Conservation (phyloP, 106 monocot species). For the Allium sativum region DNA sequence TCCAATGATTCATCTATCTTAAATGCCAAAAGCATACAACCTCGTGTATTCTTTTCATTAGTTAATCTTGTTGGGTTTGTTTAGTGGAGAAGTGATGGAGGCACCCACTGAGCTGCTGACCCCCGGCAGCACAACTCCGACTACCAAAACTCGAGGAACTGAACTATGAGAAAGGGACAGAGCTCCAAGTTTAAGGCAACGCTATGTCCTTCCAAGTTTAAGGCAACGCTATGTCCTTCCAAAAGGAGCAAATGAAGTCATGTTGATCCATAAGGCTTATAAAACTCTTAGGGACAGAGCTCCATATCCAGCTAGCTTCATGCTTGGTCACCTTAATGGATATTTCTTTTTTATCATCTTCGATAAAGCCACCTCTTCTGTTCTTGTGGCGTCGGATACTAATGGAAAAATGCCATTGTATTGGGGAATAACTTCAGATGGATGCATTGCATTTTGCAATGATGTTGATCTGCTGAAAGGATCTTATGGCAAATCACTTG, state of each 20-base stretch:
- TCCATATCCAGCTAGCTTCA: conserved; percentile 76
- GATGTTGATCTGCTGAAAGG: conserved; percentile 71
- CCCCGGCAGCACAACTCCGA: conserved; percentile 85
- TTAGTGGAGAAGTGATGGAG: conserved; percentile 72
- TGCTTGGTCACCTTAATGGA: conserved; percentile 73
- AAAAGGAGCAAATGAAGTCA: conserved; percentile 62
- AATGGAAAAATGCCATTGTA: conserved; percentile 67
- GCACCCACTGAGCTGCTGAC: conserved; percentile 74
- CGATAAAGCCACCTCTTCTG: conserved; percentile 52
- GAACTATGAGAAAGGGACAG: conserved; percentile 80
- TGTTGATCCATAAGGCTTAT: conserved; percentile 86
- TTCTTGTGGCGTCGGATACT: conserved; percentile 76
- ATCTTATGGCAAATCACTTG: conserved; percentile 94
- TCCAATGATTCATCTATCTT: too few species aligned
- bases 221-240: conserved; percentile 76
- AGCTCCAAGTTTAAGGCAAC: too few species aligned
- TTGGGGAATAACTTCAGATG: conserved; percentile 95
- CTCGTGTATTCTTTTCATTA: too few species aligned
- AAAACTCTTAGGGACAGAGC: conserved; percentile 85
- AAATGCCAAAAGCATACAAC: too few species aligned
- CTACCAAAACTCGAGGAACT: conserved; percentile 75
- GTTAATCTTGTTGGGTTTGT: conserved; percentile 66
- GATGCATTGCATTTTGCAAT: conserved; percentile 74
- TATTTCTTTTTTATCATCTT: conserved; percentile 79
- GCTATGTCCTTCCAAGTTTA: conserved; percentile 49